Evolutionary conservation across 352 stramenopile species (phyloP).

Genomic region (Phytophthora cactorum): DNA sequence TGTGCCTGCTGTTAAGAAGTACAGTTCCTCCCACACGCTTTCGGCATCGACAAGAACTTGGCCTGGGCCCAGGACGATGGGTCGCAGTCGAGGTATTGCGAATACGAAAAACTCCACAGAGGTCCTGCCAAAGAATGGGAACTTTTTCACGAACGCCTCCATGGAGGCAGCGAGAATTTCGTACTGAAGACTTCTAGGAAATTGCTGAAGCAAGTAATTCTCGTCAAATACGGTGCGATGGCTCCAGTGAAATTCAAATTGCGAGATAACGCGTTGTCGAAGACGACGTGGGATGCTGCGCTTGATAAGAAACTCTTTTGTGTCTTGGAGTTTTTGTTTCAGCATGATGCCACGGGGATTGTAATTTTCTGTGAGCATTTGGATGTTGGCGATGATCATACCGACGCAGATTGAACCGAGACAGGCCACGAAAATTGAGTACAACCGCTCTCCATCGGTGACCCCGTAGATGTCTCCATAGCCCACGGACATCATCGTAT

Average conservation of each 20-base stretch:
- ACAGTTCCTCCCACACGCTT: constrained; percentile 84
- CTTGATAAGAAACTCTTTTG: constrained; percentile 83
- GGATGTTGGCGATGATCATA: constrained; percentile 94
- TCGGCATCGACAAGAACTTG: constrained; percentile 77
- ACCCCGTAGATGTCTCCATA: constrained; percentile 92
- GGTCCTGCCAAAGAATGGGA: constrained; percentile 77
- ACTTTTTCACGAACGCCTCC: constrained; percentile 78
- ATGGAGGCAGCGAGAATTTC: constrained; percentile 82
- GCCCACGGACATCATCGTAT: constrained; percentile 94
- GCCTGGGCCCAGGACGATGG: constrained; percentile 62
- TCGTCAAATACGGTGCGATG: constrained; percentile 80
- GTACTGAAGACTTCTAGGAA: constrained; percentile 77
- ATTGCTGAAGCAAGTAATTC: constrained; percentile 63
- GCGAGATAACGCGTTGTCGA: constrained; percentile 72
- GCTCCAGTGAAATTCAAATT: constrained; percentile 87
- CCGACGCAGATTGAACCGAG: constrained; percentile 89
- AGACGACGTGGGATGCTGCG: constrained; percentile 66
- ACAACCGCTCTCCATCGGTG: constrained; percentile 79
- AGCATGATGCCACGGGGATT: constrained; percentile 81
- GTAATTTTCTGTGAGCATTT: constrained; percentile 93
- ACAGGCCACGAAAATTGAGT: constrained; percentile 87
- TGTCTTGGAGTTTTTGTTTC: constrained; percentile 77
- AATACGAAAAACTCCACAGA: constrained; percentile 83
- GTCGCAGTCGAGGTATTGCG: constrained; percentile 61
- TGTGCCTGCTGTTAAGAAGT: constrained; percentile 67